These are phyloP conservation scores for Penicillium nordicum DNA, from an alignment of 2,329 filamentous ascomycete genomes.

Conservation along the genomic window DNA sequence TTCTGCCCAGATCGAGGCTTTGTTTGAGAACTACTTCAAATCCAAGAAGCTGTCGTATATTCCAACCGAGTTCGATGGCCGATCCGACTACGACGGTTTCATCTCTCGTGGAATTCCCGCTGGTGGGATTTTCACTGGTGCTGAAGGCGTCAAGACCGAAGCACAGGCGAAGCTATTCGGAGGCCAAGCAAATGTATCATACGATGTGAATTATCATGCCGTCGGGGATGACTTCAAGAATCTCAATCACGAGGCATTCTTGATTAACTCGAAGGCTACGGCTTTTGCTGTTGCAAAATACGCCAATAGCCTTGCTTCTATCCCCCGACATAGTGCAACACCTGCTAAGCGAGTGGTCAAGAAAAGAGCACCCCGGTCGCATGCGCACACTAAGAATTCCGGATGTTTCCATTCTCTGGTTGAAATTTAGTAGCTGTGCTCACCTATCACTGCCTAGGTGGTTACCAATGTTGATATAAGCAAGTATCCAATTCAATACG, in stretches of 20 bases:
- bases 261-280: slow-evolving; percentile 27
- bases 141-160: slow-evolving; percentile 70
- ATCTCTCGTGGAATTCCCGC: slow-evolving; percentile 69
- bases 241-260: slow-evolving; percentile 41
- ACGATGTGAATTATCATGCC: slow-evolving; percentile 57
- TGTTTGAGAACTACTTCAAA: slow-evolving; percentile 67
- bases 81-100: slow-evolving; percentile 77
- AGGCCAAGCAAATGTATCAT: slow-evolving; percentile 60
- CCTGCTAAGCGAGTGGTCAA: not conserved
- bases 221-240: slow-evolving; percentile 54
- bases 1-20: slow-evolving; percentile 64
- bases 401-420: slow-evolving; percentile 25
- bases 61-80: slow-evolving; percentile 71
- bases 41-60: slow-evolving; percentile 62
- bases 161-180: slow-evolving; percentile 66
- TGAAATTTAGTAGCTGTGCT: slow-evolving; percentile 1
- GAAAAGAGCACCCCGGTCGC: slow-evolving; percentile 7
- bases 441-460: not conserved
- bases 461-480: not conserved
- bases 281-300: slow-evolving; percentile 30
- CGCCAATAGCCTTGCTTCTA: slow-evolving; percentile 21
- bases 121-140: slow-evolving; percentile 73
- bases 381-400: slow-evolving; percentile 16
- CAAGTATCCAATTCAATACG: not conserved
- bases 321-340: slow-evolving; percentile 16